Percentiles rank a stretch among this genome's conserved stretches.
Evolutionary conservation across 306 rosid genomes (phyloP).

Genomic region (Fagus sylvatica): DNA sequence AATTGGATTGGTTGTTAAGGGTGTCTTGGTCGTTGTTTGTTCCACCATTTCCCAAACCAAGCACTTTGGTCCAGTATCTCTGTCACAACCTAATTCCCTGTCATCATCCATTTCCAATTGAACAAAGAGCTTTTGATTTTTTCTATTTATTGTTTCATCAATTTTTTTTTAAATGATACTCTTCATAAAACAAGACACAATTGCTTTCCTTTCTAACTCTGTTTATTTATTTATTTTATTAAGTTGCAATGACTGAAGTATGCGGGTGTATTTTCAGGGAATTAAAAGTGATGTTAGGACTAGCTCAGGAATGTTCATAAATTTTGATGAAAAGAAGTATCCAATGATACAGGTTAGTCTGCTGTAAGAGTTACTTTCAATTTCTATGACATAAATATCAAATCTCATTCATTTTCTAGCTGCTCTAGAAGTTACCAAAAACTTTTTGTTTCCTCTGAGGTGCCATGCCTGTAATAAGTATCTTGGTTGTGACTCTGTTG

Average conservation of each 20-base stretch:
- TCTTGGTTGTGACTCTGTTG: background rate
- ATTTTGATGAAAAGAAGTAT: slow-evolving; percentile 59
- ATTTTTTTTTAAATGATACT: background rate
- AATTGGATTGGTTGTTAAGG: too few species aligned
- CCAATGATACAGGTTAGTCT: slow-evolving; percentile 73
- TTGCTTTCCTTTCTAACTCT: background rate
- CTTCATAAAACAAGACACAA: slow-evolving; percentile 11
- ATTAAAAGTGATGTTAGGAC: slow-evolving; percentile 87
- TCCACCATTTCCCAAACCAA: too few species aligned
- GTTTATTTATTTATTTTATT: background rate
- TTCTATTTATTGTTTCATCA: too few species aligned
- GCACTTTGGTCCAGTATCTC: too few species aligned
- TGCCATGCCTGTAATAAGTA: background rate
- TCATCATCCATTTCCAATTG: background rate
- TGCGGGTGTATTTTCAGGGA: slow-evolving; percentile 55
- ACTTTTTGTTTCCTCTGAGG: background rate
- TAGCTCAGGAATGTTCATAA: slow-evolving; percentile 95
- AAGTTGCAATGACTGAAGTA: slow-evolving; percentile 11
- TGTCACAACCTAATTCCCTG: background rate
- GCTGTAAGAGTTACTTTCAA: slow-evolving; percentile 13
- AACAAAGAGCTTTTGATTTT: background rate
- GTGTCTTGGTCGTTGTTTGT: too few species aligned
- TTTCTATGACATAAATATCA: background rate
- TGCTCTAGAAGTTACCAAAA: background rate
- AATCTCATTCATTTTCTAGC: background rate